These are phyloP conservation scores for Eucalyptus polyanthemos DNA, from an alignment of 345 rosid genomes.

Conservation along the genomic window DNA sequence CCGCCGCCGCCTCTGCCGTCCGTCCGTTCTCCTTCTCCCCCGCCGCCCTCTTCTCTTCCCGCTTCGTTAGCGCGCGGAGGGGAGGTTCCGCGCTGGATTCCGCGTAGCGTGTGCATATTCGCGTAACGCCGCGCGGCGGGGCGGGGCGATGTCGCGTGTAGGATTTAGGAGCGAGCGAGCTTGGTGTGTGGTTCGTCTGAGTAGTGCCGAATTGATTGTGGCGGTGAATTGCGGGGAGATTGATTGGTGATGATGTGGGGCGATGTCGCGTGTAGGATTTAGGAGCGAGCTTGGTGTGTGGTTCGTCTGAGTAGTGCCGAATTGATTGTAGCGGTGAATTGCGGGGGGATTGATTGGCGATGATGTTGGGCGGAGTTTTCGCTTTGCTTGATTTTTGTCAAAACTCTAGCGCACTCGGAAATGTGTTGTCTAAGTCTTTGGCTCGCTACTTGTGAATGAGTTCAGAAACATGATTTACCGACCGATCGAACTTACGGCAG, in stretches of 20 bases:
- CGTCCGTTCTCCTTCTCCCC: not conserved
- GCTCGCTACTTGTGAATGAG: not conserved
- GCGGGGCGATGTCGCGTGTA: not conserved
- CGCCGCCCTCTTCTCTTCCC: not conserved
- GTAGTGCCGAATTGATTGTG: not conserved
- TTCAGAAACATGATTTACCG: not conserved
- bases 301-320: not conserved
- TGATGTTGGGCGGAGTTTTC: not conserved
- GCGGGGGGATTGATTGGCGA: not conserved
- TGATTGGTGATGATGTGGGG: not conserved
- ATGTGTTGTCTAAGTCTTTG: not conserved
- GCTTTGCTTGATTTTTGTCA: not conserved
- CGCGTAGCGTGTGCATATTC: not conserved
- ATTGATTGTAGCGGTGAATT: not conserved
- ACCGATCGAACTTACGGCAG: not conserved
- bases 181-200: not conserved
- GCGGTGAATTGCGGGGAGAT: not conserved
- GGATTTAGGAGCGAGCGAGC: not conserved
- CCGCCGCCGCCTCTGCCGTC: not conserved
- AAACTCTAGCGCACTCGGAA: not conserved
- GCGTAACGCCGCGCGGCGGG: not conserved
- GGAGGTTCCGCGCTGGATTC: not conserved
- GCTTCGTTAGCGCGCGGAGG: not conserved
- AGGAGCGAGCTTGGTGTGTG: not conserved
- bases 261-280: not conserved